Conservation (phyloP, 1,284 basidiomycete species). For the Papiliotrema nemorosa region DNA sequence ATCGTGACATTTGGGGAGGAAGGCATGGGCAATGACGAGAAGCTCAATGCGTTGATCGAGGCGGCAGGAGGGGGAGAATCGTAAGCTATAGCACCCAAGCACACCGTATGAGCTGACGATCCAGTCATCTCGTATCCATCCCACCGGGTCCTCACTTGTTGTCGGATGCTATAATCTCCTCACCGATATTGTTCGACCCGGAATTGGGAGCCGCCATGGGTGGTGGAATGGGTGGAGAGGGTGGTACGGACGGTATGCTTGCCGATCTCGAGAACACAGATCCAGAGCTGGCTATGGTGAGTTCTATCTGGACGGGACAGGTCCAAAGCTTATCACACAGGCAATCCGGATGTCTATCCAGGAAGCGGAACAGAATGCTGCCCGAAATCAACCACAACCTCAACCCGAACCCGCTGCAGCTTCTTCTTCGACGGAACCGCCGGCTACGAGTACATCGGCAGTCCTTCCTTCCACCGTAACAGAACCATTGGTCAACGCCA, state of each 20-base stretch:
- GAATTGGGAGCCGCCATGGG: slow-evolving; percentile 58
- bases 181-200: slow-evolving; percentile 77
- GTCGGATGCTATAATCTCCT: slow-evolving; percentile 77
- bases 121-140: slow-evolving; percentile 70
- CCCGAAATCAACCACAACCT: slow-evolving; percentile 2
- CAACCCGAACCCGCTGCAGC: slow-evolving; percentile 42
- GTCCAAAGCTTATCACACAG: slow-evolving; percentile 52
- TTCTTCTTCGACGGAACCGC: slow-evolving; percentile 45
- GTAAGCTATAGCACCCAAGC: slow-evolving; percentile 19
- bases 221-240: slow-evolving; percentile 38
- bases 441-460: slow-evolving; percentile 20
- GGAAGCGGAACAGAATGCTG: slow-evolving; percentile 78
- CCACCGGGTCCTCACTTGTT: slow-evolving; percentile 74
- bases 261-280: slow-evolving; percentile 77
- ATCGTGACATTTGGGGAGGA: slow-evolving; percentile 67
- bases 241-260: slow-evolving; percentile 64
- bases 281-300: slow-evolving; percentile 94
- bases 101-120: background rate
- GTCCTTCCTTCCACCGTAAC: slow-evolving; percentile 18
- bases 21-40: slow-evolving; percentile 47
- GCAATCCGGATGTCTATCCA: slow-evolving; percentile 96
- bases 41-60: slow-evolving; percentile 48
- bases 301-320: slow-evolving; percentile 13
- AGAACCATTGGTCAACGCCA: slow-evolving; percentile 24
- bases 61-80: slow-evolving; percentile 46